A percentile compares a stretch with the other conserved stretches of the same genome.
Conservation (phyloP, 2,329 filamentous ascomycete genomes). For the Trichoderma asperellum region DNA sequence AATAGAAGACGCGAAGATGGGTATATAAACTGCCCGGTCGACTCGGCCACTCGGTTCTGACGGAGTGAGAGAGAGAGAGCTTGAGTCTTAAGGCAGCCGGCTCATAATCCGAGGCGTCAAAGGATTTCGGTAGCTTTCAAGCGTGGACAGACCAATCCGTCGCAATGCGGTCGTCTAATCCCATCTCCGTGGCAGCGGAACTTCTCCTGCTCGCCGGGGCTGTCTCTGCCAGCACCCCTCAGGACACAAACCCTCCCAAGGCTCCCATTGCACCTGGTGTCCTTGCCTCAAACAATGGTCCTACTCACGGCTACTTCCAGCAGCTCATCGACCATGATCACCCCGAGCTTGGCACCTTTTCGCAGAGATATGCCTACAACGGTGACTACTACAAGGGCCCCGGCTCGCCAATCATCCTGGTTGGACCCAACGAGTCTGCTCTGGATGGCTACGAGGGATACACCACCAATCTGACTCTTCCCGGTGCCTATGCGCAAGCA, state of each 20-base stretch:
- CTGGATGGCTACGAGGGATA: constrained; percentile 62
- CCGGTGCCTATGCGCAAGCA: constrained; percentile 66
- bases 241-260: constrained; percentile 7
- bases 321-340: constrained; percentile 64
- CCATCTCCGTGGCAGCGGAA: constrained; percentile 16
- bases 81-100: neutral
- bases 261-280: neutral
- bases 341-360: constrained; percentile 62
- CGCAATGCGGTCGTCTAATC: constrained; percentile 18
- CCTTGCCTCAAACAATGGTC: neutral
- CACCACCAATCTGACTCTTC: constrained; percentile 72
- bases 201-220: constrained; percentile 20
- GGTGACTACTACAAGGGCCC: constrained; percentile 71
- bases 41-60: neutral
- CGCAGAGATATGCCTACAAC: constrained; percentile 80
- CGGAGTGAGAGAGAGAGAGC: neutral
- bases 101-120: neutral
- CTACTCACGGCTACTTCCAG: constrained; percentile 45
- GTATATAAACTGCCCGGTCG: constrained; percentile 11
- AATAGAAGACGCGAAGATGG: neutral
- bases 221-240: neutral
- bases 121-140: neutral
- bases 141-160: neutral
- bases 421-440: constrained; percentile 66
- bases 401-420: constrained; percentile 76